These are phyloP conservation scores for Solanum corneliomulleri DNA, from an alignment of 257 asterid species.

Conservation along the genomic window DNA sequence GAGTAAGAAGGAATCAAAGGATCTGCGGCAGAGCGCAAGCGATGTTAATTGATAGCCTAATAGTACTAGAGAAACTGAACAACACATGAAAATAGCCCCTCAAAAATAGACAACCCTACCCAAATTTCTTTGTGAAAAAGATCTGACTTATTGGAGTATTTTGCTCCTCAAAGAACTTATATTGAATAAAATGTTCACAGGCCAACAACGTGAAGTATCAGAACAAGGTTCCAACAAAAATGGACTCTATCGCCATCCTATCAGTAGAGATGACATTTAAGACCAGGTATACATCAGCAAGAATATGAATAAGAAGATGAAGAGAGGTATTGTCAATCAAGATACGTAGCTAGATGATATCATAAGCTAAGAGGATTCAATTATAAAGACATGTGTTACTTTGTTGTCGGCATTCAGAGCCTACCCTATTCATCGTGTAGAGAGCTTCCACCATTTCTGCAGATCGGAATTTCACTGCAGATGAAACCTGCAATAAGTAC, in stretches of 20 bases:
- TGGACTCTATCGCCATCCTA: not conserved
- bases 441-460: constrained; percentile 83
- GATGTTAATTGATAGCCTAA: not conserved
- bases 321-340: not conserved
- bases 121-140: not conserved
- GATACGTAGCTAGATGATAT: not conserved
- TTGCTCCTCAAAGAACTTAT: not conserved
- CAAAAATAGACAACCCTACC: not conserved
- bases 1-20: not conserved
- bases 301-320: not conserved
- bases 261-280: not conserved
- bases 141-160: not conserved
- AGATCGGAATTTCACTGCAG: constrained; percentile 54
- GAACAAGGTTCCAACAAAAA: not conserved
- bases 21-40: not conserved
- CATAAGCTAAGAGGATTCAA: not conserved
- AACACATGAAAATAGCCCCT: not conserved
- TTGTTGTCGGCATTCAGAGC: not conserved
- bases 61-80: not conserved
- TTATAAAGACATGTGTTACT: not conserved
- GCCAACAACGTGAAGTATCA: not conserved
- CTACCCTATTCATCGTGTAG: constrained; percentile 40
- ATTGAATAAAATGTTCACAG: not conserved
- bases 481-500: constrained; percentile 45
- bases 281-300: not conserved